These are phyloP conservation scores for Blepharisma stoltei DNA, from an alignment of 73 alveolate genomes.

Conservation along the genomic window DNA sequence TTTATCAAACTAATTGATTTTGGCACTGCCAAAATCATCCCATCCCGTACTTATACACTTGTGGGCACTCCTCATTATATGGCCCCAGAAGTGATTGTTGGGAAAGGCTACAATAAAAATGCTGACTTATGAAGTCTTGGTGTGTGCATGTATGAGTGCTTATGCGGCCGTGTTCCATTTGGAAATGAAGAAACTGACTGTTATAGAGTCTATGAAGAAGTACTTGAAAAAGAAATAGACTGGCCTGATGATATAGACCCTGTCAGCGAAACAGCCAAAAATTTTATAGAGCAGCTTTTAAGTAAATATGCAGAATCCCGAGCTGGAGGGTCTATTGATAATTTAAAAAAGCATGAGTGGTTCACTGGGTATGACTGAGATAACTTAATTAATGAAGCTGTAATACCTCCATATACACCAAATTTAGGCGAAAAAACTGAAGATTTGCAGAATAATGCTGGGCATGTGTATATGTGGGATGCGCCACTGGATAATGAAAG, in stretches of 20 bases:
- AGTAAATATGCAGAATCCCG: not conserved
- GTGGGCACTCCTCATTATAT: conserved; percentile 47
- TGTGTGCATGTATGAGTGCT: conserved; percentile 53
- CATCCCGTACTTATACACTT: conserved; percentile 24
- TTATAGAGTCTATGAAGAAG: conserved; percentile 51
- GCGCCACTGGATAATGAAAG: not conserved
- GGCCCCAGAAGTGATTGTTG: conserved; percentile 44
- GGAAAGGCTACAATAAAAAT: conserved; percentile 31
- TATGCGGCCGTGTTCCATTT: conserved; percentile 70
- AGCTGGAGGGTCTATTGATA: conserved; percentile 6
- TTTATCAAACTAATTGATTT: conserved; percentile 7
- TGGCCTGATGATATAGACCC: conserved; percentile 41
- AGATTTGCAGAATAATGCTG: not conserved
- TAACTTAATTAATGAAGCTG: not conserved
- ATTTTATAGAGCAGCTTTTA: not conserved
- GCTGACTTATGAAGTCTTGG: conserved; percentile 39
- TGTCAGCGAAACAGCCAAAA: not conserved
- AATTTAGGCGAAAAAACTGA: not conserved
- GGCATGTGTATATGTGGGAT: not conserved
- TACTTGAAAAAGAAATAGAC: conserved; percentile 29
- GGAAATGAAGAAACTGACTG: conserved; percentile 77
- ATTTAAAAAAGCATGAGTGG: conserved; percentile 8
- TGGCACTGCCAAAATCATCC: conserved; percentile 36
- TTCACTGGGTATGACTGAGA: conserved; percentile 28
- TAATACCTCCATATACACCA: conserved; percentile 26